Conservation (phyloP, 2,329 filamentous ascomycete genomes). For the Rosellinia necatrix region DNA sequence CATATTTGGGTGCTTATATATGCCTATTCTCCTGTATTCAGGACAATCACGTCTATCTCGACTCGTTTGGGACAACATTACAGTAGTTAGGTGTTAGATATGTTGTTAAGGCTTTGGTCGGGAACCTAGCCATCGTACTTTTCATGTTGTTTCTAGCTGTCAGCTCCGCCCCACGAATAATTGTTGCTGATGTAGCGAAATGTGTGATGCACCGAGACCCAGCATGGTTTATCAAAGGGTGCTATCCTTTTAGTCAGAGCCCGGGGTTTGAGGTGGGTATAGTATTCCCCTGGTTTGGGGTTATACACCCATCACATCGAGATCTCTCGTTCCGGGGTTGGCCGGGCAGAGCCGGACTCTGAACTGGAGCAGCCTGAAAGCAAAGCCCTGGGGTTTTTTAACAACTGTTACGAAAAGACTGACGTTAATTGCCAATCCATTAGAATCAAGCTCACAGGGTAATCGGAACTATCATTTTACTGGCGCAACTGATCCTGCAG, state of each 20-base stretch:
- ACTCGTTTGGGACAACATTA: not conserved
- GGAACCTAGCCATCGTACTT: not conserved
- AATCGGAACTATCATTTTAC: slow-evolving; percentile 3
- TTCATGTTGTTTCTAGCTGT: slow-evolving; percentile 1
- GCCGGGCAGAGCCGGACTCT: not conserved
- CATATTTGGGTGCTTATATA: not conserved
- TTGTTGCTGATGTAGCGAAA: not conserved
- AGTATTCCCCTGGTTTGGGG: not conserved
- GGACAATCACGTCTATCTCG: not conserved
- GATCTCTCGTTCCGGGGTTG: not conserved
- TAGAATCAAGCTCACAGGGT: not conserved
- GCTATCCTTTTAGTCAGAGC: not conserved
- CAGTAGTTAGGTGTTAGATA: not conserved
- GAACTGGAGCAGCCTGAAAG: too few relatives aligned
- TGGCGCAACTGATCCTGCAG: slow-evolving; percentile 15
- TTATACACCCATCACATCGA: slow-evolving; percentile 1
- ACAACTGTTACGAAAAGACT: slow-evolving; percentile 10
- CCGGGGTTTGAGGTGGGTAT: not conserved
- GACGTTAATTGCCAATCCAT: slow-evolving; percentile 7
- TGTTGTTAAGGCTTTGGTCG: not conserved
- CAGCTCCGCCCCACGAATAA: not conserved
- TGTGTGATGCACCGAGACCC: not conserved
- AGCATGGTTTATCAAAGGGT: not conserved
- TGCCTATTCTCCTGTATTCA: too few relatives aligned
- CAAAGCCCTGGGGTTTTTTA: too few relatives aligned